Evolutionary conservation across 148 eudicot species (phyloP).

Genomic region (Drosera capensis): DNA sequence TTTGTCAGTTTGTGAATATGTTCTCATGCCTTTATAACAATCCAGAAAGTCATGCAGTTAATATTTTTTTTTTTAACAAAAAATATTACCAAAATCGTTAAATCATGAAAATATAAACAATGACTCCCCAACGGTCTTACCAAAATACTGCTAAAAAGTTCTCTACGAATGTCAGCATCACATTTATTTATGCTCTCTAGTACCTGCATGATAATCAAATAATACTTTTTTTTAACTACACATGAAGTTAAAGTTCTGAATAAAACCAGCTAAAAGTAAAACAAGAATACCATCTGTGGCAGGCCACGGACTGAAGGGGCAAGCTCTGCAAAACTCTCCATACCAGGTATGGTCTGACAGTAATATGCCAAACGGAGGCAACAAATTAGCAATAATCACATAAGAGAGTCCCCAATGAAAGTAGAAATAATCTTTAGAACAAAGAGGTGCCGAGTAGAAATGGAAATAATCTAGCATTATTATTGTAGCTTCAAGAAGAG

Average conservation of each 20-base stretch:
- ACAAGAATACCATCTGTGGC: constrained; percentile 65
- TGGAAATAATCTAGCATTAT: no score
- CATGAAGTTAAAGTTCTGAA: background rate
- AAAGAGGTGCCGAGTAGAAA: no score
- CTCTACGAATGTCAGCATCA: constrained; percentile 92
- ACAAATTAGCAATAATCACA: background rate
- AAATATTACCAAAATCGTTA: no score
- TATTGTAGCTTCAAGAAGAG: no score
- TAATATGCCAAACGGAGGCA: constrained; percentile 4
- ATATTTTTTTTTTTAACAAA: no score
- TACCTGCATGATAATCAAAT: constrained; percentile 36
- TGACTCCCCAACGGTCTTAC: constrained; percentile 22
- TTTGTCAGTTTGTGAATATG: no score
- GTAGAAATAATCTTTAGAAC: background rate
- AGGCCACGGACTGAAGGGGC: constrained; percentile 70
- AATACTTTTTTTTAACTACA: background rate
- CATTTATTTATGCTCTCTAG: constrained; percentile 91
- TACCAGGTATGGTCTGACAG: constrained; percentile 79
- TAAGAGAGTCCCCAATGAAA: background rate
- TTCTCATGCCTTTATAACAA: no score
- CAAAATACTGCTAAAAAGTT: constrained; percentile 82
- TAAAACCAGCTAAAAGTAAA: background rate
- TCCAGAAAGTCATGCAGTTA: no score
- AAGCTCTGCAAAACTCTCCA: constrained; percentile 55
- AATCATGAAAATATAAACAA: no score